phyloP scores from a whole-genome alignment of 495 filamentous ascomycete genomes.

The Aspergillus steynii region DNA sequence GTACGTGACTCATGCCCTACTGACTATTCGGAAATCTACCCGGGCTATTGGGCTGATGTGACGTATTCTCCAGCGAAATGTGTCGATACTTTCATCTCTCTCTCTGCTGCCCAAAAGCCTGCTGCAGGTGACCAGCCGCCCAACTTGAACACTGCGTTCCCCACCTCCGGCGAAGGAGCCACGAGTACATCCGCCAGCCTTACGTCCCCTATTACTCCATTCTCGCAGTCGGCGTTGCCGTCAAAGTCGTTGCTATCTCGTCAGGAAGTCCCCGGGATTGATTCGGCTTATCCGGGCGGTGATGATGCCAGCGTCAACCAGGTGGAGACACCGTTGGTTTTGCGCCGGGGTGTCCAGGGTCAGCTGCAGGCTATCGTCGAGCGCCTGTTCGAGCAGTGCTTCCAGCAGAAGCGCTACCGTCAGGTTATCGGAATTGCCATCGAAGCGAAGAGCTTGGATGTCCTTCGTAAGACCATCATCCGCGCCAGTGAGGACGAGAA shows the following conservation, averaged over 20 bases:
- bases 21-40: neutral
- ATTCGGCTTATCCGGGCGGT: slow-evolving; percentile 54
- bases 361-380: slow-evolving; percentile 82
- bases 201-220: slow-evolving; percentile 86
- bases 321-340: slow-evolving; percentile 53
- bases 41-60: slow-evolving; percentile 12
- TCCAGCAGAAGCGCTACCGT: slow-evolving; percentile 81
- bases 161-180: slow-evolving; percentile 57
- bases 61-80: slow-evolving; percentile 68
- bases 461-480: slow-evolving; percentile 84
- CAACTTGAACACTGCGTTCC: slow-evolving; percentile 73
- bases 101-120: slow-evolving; percentile 70
- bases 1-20: slow-evolving; percentile 31
- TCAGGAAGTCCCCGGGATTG: slow-evolving; percentile 63
- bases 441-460: slow-evolving; percentile 89
- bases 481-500: slow-evolving; percentile 78
- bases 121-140: slow-evolving; percentile 57
- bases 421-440: slow-evolving; percentile 99
- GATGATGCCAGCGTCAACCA: slow-evolving; percentile 53
- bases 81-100: slow-evolving; percentile 93
- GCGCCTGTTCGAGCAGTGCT: slow-evolving; percentile 87
- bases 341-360: slow-evolving; percentile 60
- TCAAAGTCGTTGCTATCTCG: slow-evolving; percentile 91
- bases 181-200: slow-evolving; percentile 69
- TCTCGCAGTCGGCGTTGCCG: slow-evolving; percentile 85